Conservation (phyloP, 306 rosid species). For the Argentina anserina region DNA sequence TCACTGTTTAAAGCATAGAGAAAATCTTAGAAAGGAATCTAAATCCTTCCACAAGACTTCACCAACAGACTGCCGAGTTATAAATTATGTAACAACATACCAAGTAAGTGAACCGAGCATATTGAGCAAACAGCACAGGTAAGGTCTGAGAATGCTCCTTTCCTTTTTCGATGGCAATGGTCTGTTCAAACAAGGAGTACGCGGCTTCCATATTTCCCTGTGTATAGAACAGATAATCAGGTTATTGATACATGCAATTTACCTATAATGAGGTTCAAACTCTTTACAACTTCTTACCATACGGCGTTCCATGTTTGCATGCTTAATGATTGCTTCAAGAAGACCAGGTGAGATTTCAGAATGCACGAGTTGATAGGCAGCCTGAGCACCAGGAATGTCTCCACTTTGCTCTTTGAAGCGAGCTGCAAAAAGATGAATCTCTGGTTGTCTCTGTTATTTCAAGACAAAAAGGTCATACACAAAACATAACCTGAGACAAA, state of each 20-base stretch:
- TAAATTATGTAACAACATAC: slow-evolving; percentile 28
- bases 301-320: slow-evolving; percentile 90
- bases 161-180: slow-evolving; percentile 93
- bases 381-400: slow-evolving; percentile 84
- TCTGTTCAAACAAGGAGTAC: slow-evolving; percentile 76
- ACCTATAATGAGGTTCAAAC: slow-evolving; percentile 13
- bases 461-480: slow-evolving; percentile 5
- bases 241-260: slow-evolving; percentile 1
- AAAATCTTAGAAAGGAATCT: neutral
- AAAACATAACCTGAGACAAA: neutral
- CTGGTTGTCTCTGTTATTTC: slow-evolving; percentile 80
- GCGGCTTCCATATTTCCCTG: slow-evolving; percentile 91
- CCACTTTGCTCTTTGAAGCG: slow-evolving; percentile 88
- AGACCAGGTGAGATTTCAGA: slow-evolving; percentile 94
- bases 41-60: neutral
- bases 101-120: slow-evolving; percentile 79
- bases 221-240: slow-evolving; percentile 20
- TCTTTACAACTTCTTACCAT: slow-evolving; percentile 53
- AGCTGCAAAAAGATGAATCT: slow-evolving; percentile 88
- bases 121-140: slow-evolving; percentile 81
- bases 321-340: slow-evolving; percentile 91
- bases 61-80: neutral
- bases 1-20: neutral
- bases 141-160: slow-evolving; percentile 88
- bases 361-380: slow-evolving; percentile 88